Evolutionary conservation across 768 basidiomycete species (phyloP).

Genomic region (Rhizopogon sp.): DNA sequence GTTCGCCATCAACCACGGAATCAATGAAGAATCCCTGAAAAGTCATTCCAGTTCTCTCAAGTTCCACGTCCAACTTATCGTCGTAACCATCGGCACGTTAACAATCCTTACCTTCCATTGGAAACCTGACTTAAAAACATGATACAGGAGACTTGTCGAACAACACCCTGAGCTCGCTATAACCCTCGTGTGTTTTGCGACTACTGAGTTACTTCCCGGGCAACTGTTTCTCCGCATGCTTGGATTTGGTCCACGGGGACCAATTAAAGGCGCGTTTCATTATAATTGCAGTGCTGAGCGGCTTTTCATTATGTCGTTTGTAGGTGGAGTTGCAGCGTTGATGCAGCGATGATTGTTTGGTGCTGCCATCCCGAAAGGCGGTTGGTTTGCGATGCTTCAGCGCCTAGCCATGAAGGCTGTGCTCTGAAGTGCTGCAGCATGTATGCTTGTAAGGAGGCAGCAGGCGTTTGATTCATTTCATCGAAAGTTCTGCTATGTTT

Average conservation of each 20-base stretch:
- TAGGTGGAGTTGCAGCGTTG: not conserved
- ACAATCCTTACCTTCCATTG: not conserved
- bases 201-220: conserved; percentile 9
- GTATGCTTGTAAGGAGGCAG: no score
- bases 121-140: no score
- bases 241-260: conserved; percentile 30
- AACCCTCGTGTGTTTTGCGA: conserved; percentile 16
- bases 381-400: not conserved
- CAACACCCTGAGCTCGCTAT: conserved; percentile 27
- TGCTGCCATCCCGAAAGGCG: not conserved
- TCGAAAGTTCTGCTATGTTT: no score
- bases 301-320: not conserved
- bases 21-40: conserved; percentile 19
- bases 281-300: not conserved
- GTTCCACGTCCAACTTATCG: conserved; percentile 14
- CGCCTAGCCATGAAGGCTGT: not conserved
- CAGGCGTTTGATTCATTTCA: no score
- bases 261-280: conserved; percentile 23
- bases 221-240: conserved; percentile 14
- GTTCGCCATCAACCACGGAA: conserved; percentile 14
- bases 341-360: not conserved
- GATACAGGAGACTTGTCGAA: conserved; percentile 31
- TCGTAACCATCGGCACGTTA: conserved; percentile 19
- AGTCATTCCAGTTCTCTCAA: conserved; percentile 19
- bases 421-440: conserved; percentile 4